Evolutionary conservation across 768 basidiomycete species (phyloP).

Genomic region (Phaeolepiota aurea): DNA sequence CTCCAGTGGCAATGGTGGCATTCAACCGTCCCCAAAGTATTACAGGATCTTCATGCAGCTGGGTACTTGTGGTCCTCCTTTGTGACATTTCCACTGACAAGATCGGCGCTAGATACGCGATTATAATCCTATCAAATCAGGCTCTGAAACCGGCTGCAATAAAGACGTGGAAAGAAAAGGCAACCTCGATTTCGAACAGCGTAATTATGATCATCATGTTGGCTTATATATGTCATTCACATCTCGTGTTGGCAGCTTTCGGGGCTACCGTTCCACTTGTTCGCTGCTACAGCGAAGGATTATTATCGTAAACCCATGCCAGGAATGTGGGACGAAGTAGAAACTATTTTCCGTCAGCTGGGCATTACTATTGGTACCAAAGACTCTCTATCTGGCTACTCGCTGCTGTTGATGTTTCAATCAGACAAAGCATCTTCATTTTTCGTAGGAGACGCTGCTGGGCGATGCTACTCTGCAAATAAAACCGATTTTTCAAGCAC

Average conservation of each 20-base stretch:
- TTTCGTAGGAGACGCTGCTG: constrained; percentile 89
- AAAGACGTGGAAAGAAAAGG: constrained; percentile 70
- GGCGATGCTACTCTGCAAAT: constrained; percentile 39
- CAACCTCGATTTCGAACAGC: constrained; percentile 56
- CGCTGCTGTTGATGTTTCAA: background rate
- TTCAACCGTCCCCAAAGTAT: constrained; percentile 46
- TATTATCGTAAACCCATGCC: constrained; percentile 79
- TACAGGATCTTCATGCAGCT: constrained; percentile 48
- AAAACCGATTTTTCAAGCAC: constrained; percentile 69
- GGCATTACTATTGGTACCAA: constrained; percentile 57
- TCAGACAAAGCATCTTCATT: constrained; percentile 61
- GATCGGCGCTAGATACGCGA: constrained; percentile 57
- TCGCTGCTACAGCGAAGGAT: constrained; percentile 73
- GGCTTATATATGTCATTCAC: background rate
- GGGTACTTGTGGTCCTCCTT: too few species aligned
- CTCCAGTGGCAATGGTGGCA: constrained; percentile 69
- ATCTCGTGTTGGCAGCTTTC: background rate
- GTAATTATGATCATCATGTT: constrained; percentile 25
- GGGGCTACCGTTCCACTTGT: constrained; percentile 54
- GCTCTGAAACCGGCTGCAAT: constrained; percentile 37
- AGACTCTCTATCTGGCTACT: background rate
- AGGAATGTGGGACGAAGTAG: constrained; percentile 77
- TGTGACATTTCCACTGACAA: too few species aligned
- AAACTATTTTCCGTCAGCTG: constrained; percentile 48
- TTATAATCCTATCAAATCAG: constrained; percentile 84